phyloP scores from a whole-genome alignment of 768 basidiomycete species.

The Termitomyces bulborhizus region DNA sequence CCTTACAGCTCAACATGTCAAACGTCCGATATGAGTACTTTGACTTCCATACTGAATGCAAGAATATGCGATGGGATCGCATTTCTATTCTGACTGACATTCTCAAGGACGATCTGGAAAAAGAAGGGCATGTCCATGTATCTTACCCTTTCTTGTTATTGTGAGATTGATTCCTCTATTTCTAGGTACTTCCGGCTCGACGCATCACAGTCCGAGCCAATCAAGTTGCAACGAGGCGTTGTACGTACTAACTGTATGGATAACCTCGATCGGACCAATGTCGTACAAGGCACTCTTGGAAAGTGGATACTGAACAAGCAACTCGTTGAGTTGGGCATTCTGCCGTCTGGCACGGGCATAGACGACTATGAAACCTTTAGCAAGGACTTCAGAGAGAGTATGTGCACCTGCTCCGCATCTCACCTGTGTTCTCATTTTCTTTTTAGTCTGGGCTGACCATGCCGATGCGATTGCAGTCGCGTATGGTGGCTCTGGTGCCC shows the following conservation, averaged over 20 bases:
- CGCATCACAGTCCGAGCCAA: slow-evolving; percentile 34
- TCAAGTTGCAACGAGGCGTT: slow-evolving; percentile 63
- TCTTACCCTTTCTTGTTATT: background rate
- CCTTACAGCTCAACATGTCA: slow-evolving; percentile 50
- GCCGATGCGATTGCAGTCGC: slow-evolving; percentile 86
- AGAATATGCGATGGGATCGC: slow-evolving; percentile 91
- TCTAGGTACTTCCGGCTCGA: slow-evolving; percentile 76
- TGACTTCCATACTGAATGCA: slow-evolving; percentile 96
- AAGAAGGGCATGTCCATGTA: slow-evolving; percentile 50
- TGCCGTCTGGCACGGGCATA: slow-evolving; percentile 63
- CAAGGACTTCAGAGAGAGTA: slow-evolving; percentile 83
- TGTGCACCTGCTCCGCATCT: slow-evolving; percentile 21
- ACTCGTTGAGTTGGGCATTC: slow-evolving; percentile 64
- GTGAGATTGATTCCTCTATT: background rate
- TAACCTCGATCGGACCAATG: slow-evolving; percentile 93
- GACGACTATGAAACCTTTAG: slow-evolving; percentile 80
- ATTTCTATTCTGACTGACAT: slow-evolving; percentile 77
- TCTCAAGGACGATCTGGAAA: slow-evolving; percentile 61
- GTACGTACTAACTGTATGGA: slow-evolving; percentile 99
- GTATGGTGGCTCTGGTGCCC: slow-evolving; percentile 91
- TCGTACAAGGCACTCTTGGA: slow-evolving; percentile 87
- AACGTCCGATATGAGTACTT: slow-evolving; percentile 89
- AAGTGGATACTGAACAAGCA: slow-evolving; percentile 81
- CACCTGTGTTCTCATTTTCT: slow-evolving; percentile 1
- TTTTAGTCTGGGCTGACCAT: slow-evolving; percentile 94